These are phyloP conservation scores for Ophiostoma populinum DNA, from an alignment of 2,329 filamentous ascomycete genomes.

Conservation along the genomic window DNA sequence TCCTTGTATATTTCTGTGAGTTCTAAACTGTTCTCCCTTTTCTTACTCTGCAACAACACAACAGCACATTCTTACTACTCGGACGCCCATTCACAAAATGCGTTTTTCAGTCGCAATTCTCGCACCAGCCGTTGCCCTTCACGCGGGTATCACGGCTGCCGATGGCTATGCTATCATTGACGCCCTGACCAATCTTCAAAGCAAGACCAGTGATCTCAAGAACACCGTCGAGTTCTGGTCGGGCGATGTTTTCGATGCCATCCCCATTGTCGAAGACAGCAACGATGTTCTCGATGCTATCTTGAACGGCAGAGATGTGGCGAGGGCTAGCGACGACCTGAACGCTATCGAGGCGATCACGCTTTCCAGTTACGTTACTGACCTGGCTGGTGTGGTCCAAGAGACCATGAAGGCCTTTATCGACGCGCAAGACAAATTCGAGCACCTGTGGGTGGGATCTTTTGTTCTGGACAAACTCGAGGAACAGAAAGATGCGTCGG, in stretches of 20 bases:
- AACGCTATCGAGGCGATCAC: conserved; percentile 21
- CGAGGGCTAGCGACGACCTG: conserved; percentile 21
- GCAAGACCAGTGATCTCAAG: conserved; percentile 7
- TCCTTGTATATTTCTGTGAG: no score
- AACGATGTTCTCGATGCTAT: conserved; percentile 23
- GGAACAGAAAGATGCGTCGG: conserved; percentile 22
- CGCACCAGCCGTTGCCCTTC: no score
- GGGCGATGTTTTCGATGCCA: conserved; percentile 20
- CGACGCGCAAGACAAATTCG: conserved; percentile 25
- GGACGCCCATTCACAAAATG: no score
- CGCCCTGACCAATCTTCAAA: conserved; percentile 4
- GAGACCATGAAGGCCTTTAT: conserved; percentile 22
- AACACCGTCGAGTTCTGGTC: conserved; percentile 20
- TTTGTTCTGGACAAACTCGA: conserved; percentile 26
- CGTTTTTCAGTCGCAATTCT: no score
- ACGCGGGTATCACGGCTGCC: no score
- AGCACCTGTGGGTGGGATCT: conserved; percentile 23
- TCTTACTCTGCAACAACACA: no score
- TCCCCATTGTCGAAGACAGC: conserved; percentile 25
- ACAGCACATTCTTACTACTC: no score
- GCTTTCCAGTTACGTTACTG: conserved; percentile 21
- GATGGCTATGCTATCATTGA: no score
- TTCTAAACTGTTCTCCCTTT: no score
- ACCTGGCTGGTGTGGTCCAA: conserved; percentile 22
- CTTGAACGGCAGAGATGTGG: conserved; percentile 21